Evolutionary conservation across 495 filamentous ascomycete genomes (phyloP), one percentile per base, ranked within the genome.

Genomic region (Astrocystis sublimbata): DNA sequence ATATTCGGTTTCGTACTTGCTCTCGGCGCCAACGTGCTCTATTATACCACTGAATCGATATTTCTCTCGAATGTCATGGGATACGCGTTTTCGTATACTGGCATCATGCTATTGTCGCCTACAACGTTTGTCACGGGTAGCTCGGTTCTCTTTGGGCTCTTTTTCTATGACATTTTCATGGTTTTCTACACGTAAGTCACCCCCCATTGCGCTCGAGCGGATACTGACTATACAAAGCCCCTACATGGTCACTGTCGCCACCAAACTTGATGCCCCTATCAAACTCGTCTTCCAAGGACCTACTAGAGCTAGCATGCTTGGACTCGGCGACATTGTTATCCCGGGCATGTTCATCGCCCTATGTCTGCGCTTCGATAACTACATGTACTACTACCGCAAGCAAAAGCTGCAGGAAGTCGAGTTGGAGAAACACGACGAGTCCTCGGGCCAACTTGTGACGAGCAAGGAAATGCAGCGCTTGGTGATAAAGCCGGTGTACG

Each of bases 121-220:
- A 94, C 92, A 0, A 96, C 90, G 0, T 96, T 97, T 69, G 78
- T 80, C 60, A 96, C 91, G 0, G 94, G 92, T 3, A 88, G 87
- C 1, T 73, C 91, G 26, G 87, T 98, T 31, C 79, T 98, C 0
- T 78, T 73, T 3, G 89, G 88, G 0, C 79, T 98, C 15, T 98
- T 98, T 73, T 81, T 93, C 67, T 98, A 98, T 67, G 94, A 98
- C 66, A 93, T 98, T 54, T 89, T 92, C 70, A 96, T 98, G 77
- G 94, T 98, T 55, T 98, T 97, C 71, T 98, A 90, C 73, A 98
- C 94, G 79, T 85, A 71, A 69, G 81, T 75, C 9, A 38, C 23
- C 42, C 17, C 8, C n/a, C 43, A 21, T 61, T 45, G 31, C 5
- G 30, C n/a, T 24, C 24, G 15, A 42, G 1, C 42, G 15, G 17